Evolutionary conservation across 139 green algal species (phyloP), one percentile per base, ranked within the genome.

Genomic region (Astrephomene gubernaculifera): DNA sequence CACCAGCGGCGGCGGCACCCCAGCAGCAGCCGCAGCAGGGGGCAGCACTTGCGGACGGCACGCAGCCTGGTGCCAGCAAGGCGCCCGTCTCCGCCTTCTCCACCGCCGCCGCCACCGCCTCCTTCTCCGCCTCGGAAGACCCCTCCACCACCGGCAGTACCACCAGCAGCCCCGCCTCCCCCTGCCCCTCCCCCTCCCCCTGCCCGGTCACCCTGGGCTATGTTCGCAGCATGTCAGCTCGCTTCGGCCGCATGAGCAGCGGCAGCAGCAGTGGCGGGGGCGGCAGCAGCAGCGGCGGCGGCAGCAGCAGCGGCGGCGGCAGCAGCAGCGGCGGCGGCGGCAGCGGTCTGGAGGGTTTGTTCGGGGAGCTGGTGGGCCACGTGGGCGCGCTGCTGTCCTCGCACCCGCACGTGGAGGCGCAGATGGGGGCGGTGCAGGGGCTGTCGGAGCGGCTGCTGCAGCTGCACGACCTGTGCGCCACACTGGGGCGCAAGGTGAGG

Each of bases 401-500:
- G 4, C 74, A 82, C 57, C 74, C 74, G 8, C 24, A 82, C 57
- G 74, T 82, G 38, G 74, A 71, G 38, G 74, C 74, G 54, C 54
- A 71, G 38, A 71, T 82, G 74, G 74, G 74, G 7, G 57, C 57
- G 74, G 74, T 71, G 74, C 36, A 82, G 53, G 74, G 54, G 0
- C 74, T 82, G 4, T 39, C 25, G 4, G 74, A 82, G 54, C 24
- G 38, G 36, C 74, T 82, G 53, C 74, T 71, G 74, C 17, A 82
- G 74, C 74, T 82, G 54, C 74, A 82, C 17, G 54, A 14, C 38
- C 29, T 82, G 54, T 82, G 74, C 38, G 74, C 41, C 38, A 69
- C 36, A 29, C 74, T 82, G 74, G 74, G 29, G 74, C 54, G 74
- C 38, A 82, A 82, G 74, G 74, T 82, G 57, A 9, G 72, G 22